Base-by-base conservation (phyloP, 495 filamentous ascomycete genomes). In the Penicillium soppii region DNA sequence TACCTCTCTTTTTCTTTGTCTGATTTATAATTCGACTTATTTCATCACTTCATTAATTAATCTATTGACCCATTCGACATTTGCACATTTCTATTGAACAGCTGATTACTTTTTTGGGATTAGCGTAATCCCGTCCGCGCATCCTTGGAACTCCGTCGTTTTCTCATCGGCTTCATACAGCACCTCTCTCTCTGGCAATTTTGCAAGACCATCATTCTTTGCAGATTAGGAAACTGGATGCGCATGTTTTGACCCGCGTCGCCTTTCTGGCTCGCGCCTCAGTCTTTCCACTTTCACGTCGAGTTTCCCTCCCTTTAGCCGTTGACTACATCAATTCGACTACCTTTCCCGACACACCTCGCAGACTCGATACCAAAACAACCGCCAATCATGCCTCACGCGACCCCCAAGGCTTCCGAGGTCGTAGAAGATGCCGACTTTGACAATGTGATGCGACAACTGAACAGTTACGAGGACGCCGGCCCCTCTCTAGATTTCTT, bases 401-500 rank as follows among this genome's bases (percentile, higher is more conserved):
- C 78, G 22, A 79, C 74, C 1, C 54, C 56, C 12, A 54, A 59
- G 26, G 65, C 55, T 17, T 32, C 64, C 25, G 67, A 67, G 39
- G 57, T 47, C 52, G 70, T 72, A 43, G 59, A 58, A 16, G 78
- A 80, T 59, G 59, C 66, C 13, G 68, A 75, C 20, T 79, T 80
- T 39, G 70, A 81, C 27, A 71, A 70, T 66, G 69, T 80, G 29
- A 77, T 81, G 63, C 70, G 70, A 53, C 73, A 75, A 56, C 67
- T 77, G 52, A 77, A 77, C 50, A 72, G 59, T 23, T 70, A 71
- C 42, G 63, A 72, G 22, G 58, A 58, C 27, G 41, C 22, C 26
- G 71, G 65, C 49, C 64, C 67, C 13, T 47, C 63, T 19, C 61
- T 79, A 12, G 76, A 77, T 39, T 76, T 79, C 40, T 54, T 77